A percentile compares a stretch with the other conserved stretches of the same genome.
These are phyloP conservation scores for Saturnispora kantuleensis DNA, from an alignment of 805 yeast species.

Conservation along the genomic window DNA sequence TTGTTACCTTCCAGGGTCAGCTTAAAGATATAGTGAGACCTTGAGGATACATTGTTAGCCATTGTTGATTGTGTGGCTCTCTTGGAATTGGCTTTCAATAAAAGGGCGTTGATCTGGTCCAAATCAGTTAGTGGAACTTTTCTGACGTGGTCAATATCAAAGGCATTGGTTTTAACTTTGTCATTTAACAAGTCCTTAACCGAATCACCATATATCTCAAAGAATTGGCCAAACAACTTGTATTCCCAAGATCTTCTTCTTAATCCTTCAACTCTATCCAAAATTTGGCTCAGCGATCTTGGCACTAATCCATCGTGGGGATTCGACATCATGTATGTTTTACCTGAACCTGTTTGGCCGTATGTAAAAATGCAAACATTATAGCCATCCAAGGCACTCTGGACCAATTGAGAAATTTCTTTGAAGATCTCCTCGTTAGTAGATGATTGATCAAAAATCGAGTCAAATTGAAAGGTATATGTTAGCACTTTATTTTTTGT, in stretches of 20 bases:
- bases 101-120: slow-evolving; percentile 38
- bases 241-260: slow-evolving; percentile 54
- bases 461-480: slow-evolving; percentile 60
- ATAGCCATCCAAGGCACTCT: slow-evolving; percentile 77
- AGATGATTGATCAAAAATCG: slow-evolving; percentile 49
- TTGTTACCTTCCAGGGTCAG: slow-evolving; percentile 51
- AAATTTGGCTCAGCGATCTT: slow-evolving; percentile 60
- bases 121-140: slow-evolving; percentile 33
- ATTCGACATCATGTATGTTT: slow-evolving; percentile 81
- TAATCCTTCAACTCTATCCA: slow-evolving; percentile 40
- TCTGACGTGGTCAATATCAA: slow-evolving; percentile 49
- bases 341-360: slow-evolving; percentile 96
- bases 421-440: slow-evolving; percentile 61
- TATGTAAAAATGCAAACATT: slow-evolving; percentile 93
- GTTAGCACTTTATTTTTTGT: slow-evolving; percentile 12
- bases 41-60: slow-evolving; percentile 75
- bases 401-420: slow-evolving; percentile 79
- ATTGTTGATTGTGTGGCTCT: slow-evolving; percentile 76
- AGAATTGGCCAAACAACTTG: slow-evolving; percentile 57
- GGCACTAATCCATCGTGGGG: slow-evolving; percentile 73
- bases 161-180: slow-evolving; percentile 54
- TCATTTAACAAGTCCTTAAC: slow-evolving; percentile 55
- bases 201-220: slow-evolving; percentile 83
- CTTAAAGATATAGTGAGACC: slow-evolving; percentile 82
- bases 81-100: slow-evolving; percentile 46